Conservation (phyloP, 805 yeast species). For the Ogataea minuta region DNA sequence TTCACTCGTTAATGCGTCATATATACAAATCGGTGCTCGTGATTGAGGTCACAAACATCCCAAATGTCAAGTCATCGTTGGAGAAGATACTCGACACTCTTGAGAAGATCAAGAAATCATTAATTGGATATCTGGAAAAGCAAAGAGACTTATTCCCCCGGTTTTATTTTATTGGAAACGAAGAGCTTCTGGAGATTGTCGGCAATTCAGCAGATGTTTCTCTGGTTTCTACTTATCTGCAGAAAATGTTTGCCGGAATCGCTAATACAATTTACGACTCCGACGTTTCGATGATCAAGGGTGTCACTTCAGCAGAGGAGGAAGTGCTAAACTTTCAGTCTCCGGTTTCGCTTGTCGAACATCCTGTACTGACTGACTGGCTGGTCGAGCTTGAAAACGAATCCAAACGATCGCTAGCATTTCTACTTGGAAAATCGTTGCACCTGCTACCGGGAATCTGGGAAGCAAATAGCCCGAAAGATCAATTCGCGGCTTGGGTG, state of each 20-base stretch:
- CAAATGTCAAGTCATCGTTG: constrained; percentile 47
- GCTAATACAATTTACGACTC: constrained; percentile 35
- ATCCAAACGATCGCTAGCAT: constrained; percentile 48
- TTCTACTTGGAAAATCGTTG: constrained; percentile 34
- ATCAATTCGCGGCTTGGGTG: constrained; percentile 36
- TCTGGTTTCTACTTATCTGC: constrained; percentile 55
- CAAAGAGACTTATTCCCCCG: constrained; percentile 79
- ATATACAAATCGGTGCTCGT: constrained; percentile 49
- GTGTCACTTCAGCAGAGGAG: constrained; percentile 61
- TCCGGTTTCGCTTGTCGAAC: constrained; percentile 43
- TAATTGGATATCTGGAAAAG: constrained; percentile 74
- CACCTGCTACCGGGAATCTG: constrained; percentile 19
- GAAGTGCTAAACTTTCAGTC: constrained; percentile 48
- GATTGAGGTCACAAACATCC: constrained; percentile 52
- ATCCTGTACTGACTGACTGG: constrained; percentile 58
- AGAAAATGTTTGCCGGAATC: constrained; percentile 72
- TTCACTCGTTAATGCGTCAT: constrained; percentile 48
- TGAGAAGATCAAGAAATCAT: constrained; percentile 55
- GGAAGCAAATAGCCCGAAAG: neutral
- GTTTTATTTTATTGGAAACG: constrained; percentile 86
- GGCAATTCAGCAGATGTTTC: constrained; percentile 56
- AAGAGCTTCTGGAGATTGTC: constrained; percentile 78
- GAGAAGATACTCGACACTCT: constrained; percentile 56
- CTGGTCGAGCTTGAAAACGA: constrained; percentile 54
- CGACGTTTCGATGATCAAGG: constrained; percentile 32